Conservation (phyloP, 495 filamentous ascomycete genomes). For the Hypoxylon cercidicola region DNA sequence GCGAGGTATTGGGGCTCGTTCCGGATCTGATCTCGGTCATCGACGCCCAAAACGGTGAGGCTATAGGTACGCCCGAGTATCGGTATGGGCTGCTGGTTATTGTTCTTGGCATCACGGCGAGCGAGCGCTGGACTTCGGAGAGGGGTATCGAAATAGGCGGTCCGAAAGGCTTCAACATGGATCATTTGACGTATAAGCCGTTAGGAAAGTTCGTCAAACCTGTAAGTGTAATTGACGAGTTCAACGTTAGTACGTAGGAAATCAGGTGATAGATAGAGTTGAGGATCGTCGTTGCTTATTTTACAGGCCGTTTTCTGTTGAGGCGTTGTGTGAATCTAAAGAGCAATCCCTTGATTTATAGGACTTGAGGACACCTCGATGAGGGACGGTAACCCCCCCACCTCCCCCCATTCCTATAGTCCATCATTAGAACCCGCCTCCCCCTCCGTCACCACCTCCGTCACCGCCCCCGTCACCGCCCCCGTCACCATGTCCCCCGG, state of each 20-base stretch:
- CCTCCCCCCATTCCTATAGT: too few relatives aligned
- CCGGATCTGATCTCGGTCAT: slow-evolving; percentile 71
- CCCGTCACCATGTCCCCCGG: not conserved
- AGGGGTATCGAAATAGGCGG: slow-evolving; percentile 63
- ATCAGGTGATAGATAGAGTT: too few relatives aligned
- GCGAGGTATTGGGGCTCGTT: slow-evolving; percentile 64
- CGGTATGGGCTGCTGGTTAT: slow-evolving; percentile 67
- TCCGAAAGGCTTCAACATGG: slow-evolving; percentile 62
- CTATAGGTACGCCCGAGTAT: slow-evolving; percentile 70
- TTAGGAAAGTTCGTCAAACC: slow-evolving; percentile 61
- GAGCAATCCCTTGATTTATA: too few relatives aligned
- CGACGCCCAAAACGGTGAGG: slow-evolving; percentile 67
- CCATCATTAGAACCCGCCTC: not conserved
- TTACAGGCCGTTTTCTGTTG: too few relatives aligned
- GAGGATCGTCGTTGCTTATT: too few relatives aligned
- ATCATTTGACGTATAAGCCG: slow-evolving; percentile 59
- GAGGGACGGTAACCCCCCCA: too few relatives aligned
- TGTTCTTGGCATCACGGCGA: slow-evolving; percentile 66
- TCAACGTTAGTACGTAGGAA: slow-evolving; percentile 59
- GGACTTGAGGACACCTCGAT: too few relatives aligned
- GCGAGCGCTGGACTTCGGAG: slow-evolving; percentile 65
- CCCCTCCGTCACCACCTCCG: slow-evolving; percentile 1
- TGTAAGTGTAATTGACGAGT: slow-evolving; percentile 65
- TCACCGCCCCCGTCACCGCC: too few relatives aligned
- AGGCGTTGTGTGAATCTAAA: not conserved